Conservation (phyloP, 164 flowering plant genomes). For the Magnolia officinalis region DNA sequence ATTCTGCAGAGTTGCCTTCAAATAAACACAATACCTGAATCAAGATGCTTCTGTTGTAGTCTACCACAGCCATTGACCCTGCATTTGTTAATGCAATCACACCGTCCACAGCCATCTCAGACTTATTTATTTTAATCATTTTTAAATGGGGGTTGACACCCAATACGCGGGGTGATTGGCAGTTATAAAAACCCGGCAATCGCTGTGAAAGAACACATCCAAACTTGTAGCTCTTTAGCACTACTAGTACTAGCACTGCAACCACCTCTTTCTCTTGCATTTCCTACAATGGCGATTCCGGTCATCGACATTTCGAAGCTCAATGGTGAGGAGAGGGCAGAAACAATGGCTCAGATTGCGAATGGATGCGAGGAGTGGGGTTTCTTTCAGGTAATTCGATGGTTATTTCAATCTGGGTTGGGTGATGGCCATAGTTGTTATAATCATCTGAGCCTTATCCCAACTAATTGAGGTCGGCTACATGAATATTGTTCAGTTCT, state of each 20-base stretch:
- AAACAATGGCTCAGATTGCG: slow-evolving; percentile 55
- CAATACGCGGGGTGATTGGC: background rate
- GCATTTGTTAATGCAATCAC: background rate
- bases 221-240: background rate
- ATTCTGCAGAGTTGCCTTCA: background rate
- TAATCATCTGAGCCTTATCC: background rate
- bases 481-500: no score
- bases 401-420: background rate
- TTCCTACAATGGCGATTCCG: slow-evolving; percentile 59
- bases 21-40: background rate
- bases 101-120: slow-evolving; percentile 13
- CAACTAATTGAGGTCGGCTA: no score
- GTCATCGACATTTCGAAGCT: slow-evolving; percentile 88
- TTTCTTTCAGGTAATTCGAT: slow-evolving; percentile 66
- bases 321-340: slow-evolving; percentile 59
- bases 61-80: background rate
- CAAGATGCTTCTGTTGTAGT: background rate
- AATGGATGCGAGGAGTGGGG: slow-evolving; percentile 84
- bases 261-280: background rate
- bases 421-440: background rate
- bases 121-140: background rate
- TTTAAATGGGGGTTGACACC: background rate
- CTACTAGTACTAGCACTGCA: background rate
- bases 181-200: slow-evolving; percentile 1
- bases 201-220: background rate